Evolutionary conservation across 2,329 filamentous ascomycete species (phyloP), one percentile per base, ranked within the genome.

Genomic region (Neurospora sp.): DNA sequence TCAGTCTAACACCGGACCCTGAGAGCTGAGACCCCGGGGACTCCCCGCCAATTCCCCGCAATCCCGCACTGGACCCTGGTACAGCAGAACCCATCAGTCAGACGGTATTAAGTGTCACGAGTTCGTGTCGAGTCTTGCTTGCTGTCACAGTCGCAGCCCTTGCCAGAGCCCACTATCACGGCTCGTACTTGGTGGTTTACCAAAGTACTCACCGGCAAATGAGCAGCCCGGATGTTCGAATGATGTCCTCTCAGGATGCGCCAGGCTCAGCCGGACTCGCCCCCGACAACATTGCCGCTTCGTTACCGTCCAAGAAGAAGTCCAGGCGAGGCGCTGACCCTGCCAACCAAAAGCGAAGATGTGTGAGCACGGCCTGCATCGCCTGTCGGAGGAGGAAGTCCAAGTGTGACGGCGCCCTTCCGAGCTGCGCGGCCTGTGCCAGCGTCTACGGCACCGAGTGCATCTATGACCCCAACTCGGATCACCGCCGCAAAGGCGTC

Each of bases 401-500:
- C 66, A 95, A 94, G 86, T 98, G 95, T 80, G 95, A 98, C 80
- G 95, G 95, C 71, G 94, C 93, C 69, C 85, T 92, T 5, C 95
- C 95, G 6, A 94, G 92, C 75, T 98, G 96, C 78, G 95, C 95
- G 8, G 95, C 96, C n/a, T 99, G 96, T 81, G 89, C 92, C 72
- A 97, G 93, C 75, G 95, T 98, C 69, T 98, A 99, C 78, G 88
- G 89, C 72, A 96, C 92, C 71, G 89, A 92, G 81, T 97, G 96
- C 79, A 86, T 97, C 74, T 98, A 98, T 83, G 95, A 98, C 78
- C 95, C 94, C 3, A 96, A 94, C 78, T 97, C 94, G 70, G 96
- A 99, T 79, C 94, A 97, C 79, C 91, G 96, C 67, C 90, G 96
- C 67, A 98, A 98, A 79, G 96, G 96, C 71, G 96, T 98, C 67